phyloP scores from a whole-genome alignment of 306 rosid species.

The Vigna nakashimae region DNA sequence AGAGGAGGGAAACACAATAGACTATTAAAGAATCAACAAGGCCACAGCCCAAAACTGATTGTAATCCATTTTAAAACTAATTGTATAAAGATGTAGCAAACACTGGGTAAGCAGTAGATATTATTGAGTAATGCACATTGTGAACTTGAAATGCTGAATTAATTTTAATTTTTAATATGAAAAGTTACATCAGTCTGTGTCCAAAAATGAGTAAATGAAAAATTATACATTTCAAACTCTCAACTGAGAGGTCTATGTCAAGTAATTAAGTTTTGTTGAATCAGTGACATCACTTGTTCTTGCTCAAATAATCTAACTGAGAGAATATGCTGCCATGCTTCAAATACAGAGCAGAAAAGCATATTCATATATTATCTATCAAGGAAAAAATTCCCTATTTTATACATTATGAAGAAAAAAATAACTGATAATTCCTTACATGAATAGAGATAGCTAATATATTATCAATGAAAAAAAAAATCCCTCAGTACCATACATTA shows the following conservation, averaged over 20 bases:
- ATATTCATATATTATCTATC: background rate
- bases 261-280: background rate
- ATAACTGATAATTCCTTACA: slow-evolving; percentile 15
- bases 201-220: slow-evolving; percentile 19
- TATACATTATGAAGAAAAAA: slow-evolving; percentile 12
- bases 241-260: slow-evolving; percentile 7
- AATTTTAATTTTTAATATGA: background rate
- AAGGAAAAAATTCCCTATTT: background rate
- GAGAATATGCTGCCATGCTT: background rate
- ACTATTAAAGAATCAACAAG: background rate
- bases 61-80: slow-evolving; percentile 1
- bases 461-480: background rate
- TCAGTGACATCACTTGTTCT: slow-evolving; percentile 1
- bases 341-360: slow-evolving; percentile 26
- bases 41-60: background rate
- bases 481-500: background rate
- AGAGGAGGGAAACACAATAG: background rate
- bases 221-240: background rate
- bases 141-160: background rate
- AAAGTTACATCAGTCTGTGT: slow-evolving; percentile 17
- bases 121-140: background rate
- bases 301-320: slow-evolving; percentile 14
- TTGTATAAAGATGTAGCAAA: background rate
- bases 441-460: background rate
- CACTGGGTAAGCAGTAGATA: background rate